Percentiles rank a stretch among this genome's conserved stretches.
Evolutionary conservation across 805 yeast genomes (phyloP).

Genomic region (Blastobotrys terrestris): DNA sequence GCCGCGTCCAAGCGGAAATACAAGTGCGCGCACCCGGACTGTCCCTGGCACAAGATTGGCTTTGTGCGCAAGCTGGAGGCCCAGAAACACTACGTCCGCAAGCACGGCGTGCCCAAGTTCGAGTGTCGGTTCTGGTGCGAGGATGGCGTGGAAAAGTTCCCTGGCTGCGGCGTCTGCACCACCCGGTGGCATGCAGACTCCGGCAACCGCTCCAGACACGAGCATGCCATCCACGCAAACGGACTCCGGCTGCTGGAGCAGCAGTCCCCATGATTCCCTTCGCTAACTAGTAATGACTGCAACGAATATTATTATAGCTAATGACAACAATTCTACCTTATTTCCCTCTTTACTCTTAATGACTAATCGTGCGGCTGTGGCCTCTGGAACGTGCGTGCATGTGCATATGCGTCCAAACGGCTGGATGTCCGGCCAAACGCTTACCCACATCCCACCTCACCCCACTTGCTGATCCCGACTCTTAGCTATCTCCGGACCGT

Average conservation of each 20-base stretch:
- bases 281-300: neutral
- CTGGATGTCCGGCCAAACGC: no score
- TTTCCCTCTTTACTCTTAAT: neutral
- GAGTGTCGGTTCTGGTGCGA: slow-evolving; percentile 27
- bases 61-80: slow-evolving; percentile 26
- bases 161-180: slow-evolving; percentile 22
- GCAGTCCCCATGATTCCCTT: neutral
- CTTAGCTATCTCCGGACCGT: no score
- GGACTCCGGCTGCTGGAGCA: neutral
- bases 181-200: slow-evolving; percentile 28
- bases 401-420: no score
- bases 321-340: neutral
- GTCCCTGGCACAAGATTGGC: slow-evolving; percentile 25
- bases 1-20: slow-evolving; percentile 18
- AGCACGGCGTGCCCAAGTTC: slow-evolving; percentile 25
- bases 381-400: no score
- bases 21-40: slow-evolving; percentile 22
- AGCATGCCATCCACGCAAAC: slow-evolving; percentile 23
- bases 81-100: slow-evolving; percentile 23
- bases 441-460: no score
- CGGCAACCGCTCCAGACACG: slow-evolving; percentile 25
- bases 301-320: neutral
- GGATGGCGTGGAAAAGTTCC: slow-evolving; percentile 19
- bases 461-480: no score
- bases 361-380: neutral